Evolutionary conservation across 768 basidiomycete species (phyloP), one percentile per base, ranked within the genome.

Genomic region (Pholiota molesta): DNA sequence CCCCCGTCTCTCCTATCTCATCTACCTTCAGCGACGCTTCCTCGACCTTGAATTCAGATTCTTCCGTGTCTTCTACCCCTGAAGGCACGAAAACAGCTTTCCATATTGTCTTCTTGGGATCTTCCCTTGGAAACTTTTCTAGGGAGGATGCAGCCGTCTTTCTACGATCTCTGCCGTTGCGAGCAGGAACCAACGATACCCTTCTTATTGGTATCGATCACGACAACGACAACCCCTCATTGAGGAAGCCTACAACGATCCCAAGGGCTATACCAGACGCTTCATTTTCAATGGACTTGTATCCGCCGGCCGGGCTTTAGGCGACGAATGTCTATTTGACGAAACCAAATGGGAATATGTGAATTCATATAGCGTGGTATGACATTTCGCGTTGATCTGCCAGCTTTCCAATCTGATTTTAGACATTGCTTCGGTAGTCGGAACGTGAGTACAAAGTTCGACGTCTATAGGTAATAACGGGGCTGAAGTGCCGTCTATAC

Each of bases 141-240:
- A 84, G 94, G 13, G 78, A 79, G 5, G 89, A 83, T 23, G 91
- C 89, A 9, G 83, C 81, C 0, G 74, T 81, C 0, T 98, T 99
- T 75, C 83, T 99, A 55, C 80, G 81, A 7, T 86, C 86, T 2
- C 77, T 98, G 29, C 95, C 95, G 4, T 79, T 98, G 26, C 86
- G 90, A 14, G 77, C 91, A 10, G 84, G 88, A 6, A 80, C 77
- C 19, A 88, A 87, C 2, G 96, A 97, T 72, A 97, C 93, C 0
- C 79, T 98, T 8, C 77, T 98, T 2, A 81, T 99, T 10, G 96
- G 96, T n/a, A 76, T 99, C 47, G 97, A 99, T 73, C 93, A 94
- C 59, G 85, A 90, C 71, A 90, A 92, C 65, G 83, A 83, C 39
- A 81, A 81, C 59, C 75, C n/a, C 77, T 83, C 63, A 90, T 99